Conservation (phyloP, 176 grass and related monocot genomes). For the Rhipidocladum racemiflorum region DNA sequence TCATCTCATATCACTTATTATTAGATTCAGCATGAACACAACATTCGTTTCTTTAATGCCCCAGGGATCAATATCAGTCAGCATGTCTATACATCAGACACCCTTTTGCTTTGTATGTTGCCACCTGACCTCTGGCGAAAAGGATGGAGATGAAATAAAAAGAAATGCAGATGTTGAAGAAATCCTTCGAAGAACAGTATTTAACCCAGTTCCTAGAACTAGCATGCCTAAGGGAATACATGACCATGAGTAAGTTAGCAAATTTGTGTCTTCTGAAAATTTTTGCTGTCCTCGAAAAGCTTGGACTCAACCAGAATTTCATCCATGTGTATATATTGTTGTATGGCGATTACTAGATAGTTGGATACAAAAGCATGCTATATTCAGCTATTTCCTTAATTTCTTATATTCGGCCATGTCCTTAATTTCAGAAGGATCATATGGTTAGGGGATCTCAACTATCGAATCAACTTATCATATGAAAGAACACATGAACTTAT, state of each 20-base stretch:
- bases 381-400: no score
- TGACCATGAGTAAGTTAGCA: conserved; percentile 77
- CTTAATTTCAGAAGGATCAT: conserved; percentile 80
- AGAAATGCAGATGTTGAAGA: conserved; percentile 92
- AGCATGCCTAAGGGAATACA: conserved; percentile 73
- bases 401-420: no score
- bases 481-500: conserved; percentile 81
- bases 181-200: conserved; percentile 88
- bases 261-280: no score
- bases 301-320: no score
- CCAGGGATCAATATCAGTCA: conserved; percentile 97
- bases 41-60: conserved; percentile 31
- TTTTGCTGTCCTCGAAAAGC: no score
- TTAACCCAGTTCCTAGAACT: conserved; percentile 51
- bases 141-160: conserved; percentile 77
- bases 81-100: conserved; percentile 98
- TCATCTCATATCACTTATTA: background rate
- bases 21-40: background rate
- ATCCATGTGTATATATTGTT: no score
- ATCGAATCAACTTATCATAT: conserved; percentile 73
- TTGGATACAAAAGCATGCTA: no score
- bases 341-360: no score
- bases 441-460: conserved; percentile 96
- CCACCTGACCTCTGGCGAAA: conserved; percentile 90
- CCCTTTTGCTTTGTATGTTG: conserved; percentile 92